Evolutionary conservation across 805 yeast species (phyloP), one percentile per base, ranked within the genome.

Genomic region (Jamesozyma jinghongensis): DNA sequence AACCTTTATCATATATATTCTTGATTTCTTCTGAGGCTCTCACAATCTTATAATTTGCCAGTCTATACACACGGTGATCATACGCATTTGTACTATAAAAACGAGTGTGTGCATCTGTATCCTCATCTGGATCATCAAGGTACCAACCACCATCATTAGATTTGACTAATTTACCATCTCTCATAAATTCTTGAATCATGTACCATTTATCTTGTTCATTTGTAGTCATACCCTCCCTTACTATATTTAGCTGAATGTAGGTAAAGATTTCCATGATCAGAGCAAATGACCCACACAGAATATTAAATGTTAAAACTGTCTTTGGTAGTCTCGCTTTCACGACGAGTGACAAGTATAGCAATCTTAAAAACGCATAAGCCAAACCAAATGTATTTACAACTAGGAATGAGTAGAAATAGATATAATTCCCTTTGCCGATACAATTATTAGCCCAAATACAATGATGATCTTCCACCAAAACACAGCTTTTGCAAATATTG

Each of bases 171-270:
- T 50, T 54, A 1, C 70, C 69, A 11, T 67, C 65, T 8, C 65
- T 51, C 38, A 74, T 58, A 42, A 76, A 64, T 37, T 73, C 70
- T 40, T 77, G 77, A 12, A 84, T 67, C 3, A 69, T 75, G 16
- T 65, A 73, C 94, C 94, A 84, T 53, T 84, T 84, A 38, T 68
- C 76, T 14, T 73, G 63, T 58, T 84, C 94, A 52, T 80, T 81
- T 3, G 88, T 80, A 11, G 92, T 82, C 56, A 78, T 78, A 0
- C 94, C 94, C 32, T 73, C 67, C 46, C 68, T 70, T 2, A 82
- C 62, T 46, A 74, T 68, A 26, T 68, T 53, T 19, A 76, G 31
- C 48, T 79, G 84, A 43, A 68, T 56, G 20, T 49, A 54, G 2
- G 67, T 42, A 48, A 77, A 76, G 37, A 71, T 66, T 11, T 59